Conservation (phyloP, 306 rosid genomes). For the Vicia sativa region DNA sequence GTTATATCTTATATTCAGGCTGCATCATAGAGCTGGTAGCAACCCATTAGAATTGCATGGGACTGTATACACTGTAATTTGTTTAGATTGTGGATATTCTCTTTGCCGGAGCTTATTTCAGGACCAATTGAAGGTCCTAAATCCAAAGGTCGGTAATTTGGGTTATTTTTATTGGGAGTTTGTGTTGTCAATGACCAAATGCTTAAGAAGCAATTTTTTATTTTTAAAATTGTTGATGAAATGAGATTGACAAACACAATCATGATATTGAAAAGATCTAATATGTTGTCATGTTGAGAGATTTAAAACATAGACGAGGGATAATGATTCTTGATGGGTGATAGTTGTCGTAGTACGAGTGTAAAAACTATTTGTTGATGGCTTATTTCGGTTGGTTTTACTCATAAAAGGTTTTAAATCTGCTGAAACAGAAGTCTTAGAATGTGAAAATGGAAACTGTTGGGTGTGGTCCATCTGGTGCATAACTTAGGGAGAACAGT, state of each 20-base stretch:
- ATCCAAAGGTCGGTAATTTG: slow-evolving; percentile 71
- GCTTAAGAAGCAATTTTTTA: slow-evolving; percentile 10
- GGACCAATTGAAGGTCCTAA: slow-evolving; percentile 80
- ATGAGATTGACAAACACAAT: slow-evolving; percentile 5
- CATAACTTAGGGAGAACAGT: slow-evolving; percentile 14
- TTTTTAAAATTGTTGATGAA: slow-evolving; percentile 9
- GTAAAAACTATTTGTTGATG: slow-evolving; percentile 22
- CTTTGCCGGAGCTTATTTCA: slow-evolving; percentile 71
- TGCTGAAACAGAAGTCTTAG: slow-evolving; percentile 17
- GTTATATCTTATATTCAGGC: slow-evolving; percentile 53
- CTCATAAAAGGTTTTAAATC: not conserved
- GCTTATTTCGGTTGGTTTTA: slow-evolving; percentile 25
- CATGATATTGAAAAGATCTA: slow-evolving; percentile 17
- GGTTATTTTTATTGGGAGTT: slow-evolving; percentile 5
- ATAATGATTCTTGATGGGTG: slow-evolving; percentile 4
- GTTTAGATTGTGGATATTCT: slow-evolving; percentile 79
- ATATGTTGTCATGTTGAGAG: slow-evolving; percentile 23
- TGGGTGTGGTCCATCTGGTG: slow-evolving; percentile 16
- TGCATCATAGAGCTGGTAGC: slow-evolving; percentile 97
- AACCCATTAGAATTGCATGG: slow-evolving; percentile 94
- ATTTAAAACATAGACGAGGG: slow-evolving; percentile 8
- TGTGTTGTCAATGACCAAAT: slow-evolving; percentile 15
- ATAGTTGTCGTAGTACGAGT: slow-evolving; percentile 6
- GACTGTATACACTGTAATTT: slow-evolving; percentile 80
- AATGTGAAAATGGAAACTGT: not conserved